phyloP scores from a whole-genome alignment of 1,139 yeast species.

The Geotrichum candidum region DNA sequence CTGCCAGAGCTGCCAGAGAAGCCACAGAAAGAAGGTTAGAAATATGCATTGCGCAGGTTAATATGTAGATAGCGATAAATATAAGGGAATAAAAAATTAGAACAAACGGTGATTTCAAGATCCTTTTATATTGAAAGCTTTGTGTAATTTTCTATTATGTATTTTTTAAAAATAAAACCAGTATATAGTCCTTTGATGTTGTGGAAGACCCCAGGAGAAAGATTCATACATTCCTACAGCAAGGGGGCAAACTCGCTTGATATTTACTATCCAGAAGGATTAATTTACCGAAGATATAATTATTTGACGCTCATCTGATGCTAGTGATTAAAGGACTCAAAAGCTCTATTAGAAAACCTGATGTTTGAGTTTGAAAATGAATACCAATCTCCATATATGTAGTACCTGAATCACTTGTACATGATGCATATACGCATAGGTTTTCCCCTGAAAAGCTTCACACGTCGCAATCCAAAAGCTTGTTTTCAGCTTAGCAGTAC shows the following conservation, averaged over 20 bases:
- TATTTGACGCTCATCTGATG: too few species aligned
- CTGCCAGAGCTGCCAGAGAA: neutral
- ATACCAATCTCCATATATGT: neutral
- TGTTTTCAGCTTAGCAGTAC: neutral
- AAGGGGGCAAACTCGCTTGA: neutral
- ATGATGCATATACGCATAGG: neutral
- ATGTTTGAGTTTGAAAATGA: neutral
- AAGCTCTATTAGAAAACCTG: neutral
- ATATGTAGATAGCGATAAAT: neutral
- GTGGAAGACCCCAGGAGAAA: neutral
- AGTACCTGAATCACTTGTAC: neutral
- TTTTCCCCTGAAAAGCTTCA: neutral
- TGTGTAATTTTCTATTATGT: neutral
- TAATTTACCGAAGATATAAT: too few species aligned
- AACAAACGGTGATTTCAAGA: neutral
- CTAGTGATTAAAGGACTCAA: neutral
- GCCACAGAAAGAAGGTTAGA: neutral
- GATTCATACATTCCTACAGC: neutral
- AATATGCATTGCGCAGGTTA: neutral
- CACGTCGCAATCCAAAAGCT: neutral
- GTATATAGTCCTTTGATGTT: too few species aligned
- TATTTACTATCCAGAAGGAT: neutral
- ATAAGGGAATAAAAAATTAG: neutral
- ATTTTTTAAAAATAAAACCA: neutral
- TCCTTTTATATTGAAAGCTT: neutral